Percentiles rank a stretch among this genome's conserved stretches.
Conservation (phyloP, 2,329 filamentous ascomycete species). For the Aquanectria penicillioides region DNA sequence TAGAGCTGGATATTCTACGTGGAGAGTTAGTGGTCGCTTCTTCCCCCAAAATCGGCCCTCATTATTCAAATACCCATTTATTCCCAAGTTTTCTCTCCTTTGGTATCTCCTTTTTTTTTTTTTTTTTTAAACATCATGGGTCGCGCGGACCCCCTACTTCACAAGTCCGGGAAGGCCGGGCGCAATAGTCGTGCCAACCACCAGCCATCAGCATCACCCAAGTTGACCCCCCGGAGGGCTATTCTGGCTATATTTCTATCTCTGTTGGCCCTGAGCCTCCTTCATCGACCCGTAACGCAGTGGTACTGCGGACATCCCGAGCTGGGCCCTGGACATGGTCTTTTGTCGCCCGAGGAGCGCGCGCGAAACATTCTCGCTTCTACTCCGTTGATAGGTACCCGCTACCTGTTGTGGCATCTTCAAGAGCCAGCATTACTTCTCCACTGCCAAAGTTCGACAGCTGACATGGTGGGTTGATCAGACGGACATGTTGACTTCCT, state of each 20-base stretch:
- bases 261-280: conserved; percentile 39
- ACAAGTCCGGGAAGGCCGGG: conserved; percentile 17
- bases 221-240: conserved; percentile 38
- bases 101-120: neutral
- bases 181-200: conserved; percentile 24
- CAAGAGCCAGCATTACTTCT: no score
- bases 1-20: no score
- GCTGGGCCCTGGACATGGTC: conserved; percentile 40
- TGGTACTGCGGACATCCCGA: conserved; percentile 38
- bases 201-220: conserved; percentile 34
- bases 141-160: conserved; percentile 34
- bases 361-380: conserved; percentile 56
- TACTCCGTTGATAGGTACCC: conserved; percentile 61
- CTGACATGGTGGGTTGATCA: no score
- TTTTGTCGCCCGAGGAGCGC: conserved; percentile 53
- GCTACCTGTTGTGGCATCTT: no score
- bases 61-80: no score
- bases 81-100: neutral
- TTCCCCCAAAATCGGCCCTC: no score
- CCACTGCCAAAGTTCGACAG: no score
- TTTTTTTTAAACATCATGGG: conserved; percentile 27
- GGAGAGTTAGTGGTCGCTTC: no score
- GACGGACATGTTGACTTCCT: conserved; percentile 93
- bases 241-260: conserved; percentile 38
- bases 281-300: conserved; percentile 38